These are phyloP conservation scores for Penicillium sp. DNA, from an alignment of 2,329 filamentous ascomycete genomes.

Conservation along the genomic window DNA sequence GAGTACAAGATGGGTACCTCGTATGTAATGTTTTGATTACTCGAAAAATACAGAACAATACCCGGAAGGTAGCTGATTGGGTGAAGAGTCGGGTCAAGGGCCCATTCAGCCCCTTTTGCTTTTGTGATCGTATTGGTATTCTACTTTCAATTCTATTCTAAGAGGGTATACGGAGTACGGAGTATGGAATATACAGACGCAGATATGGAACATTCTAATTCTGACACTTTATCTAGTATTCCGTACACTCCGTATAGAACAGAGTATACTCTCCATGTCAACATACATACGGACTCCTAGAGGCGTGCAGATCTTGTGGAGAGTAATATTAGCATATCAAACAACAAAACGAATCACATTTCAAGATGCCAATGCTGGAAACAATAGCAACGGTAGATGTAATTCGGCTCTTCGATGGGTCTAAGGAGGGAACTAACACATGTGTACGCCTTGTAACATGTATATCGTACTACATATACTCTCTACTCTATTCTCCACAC, in stretches of 20 bases:
- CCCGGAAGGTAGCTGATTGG: constrained; percentile 6
- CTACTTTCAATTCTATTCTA: neutral
- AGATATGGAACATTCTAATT: neutral
- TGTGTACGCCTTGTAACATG: neutral
- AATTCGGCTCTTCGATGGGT: neutral
- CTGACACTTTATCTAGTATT: neutral
- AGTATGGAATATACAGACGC: neutral
- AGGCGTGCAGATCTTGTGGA: constrained; percentile 9
- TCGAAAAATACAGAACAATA: neutral
- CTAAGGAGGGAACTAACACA: neutral
- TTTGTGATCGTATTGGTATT: neutral
- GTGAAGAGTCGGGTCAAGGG: neutral
- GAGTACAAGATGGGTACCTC: neutral
- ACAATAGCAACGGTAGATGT: neutral
- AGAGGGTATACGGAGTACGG: neutral
- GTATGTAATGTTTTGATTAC: neutral
- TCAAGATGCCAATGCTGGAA: neutral
- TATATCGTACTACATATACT: neutral
- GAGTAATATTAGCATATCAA: constrained; percentile 2
- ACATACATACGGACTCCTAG: neutral
- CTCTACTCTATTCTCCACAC: neutral
- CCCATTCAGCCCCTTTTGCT: constrained; percentile 10
- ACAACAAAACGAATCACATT: neutral
- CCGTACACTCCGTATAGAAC: neutral
- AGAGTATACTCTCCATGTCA: neutral